Evolutionary conservation across 2,329 filamentous ascomycete genomes (phyloP), one percentile per base, ranked within the genome.

Genomic region (Arachnomyces sp.): DNA sequence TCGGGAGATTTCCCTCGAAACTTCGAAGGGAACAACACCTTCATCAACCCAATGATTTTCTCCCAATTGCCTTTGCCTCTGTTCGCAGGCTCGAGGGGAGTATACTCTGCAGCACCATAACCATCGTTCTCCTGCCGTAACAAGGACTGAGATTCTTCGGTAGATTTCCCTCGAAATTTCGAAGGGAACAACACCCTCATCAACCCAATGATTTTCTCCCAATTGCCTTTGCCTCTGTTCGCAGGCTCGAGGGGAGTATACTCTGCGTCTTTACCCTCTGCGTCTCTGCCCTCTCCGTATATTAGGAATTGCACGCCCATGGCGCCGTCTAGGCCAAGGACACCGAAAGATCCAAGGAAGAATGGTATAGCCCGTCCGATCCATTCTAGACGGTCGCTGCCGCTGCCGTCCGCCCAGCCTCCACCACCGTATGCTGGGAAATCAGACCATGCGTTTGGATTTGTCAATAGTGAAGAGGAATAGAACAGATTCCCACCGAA

Each of bases 401-500:
- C 79, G 7, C 71, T 61, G 2, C 58, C 50, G 7, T 71, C 75
- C 2, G 71, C 77, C 77, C 79, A 81, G 40, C 76, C 76, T 35
- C 74, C 70, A 6, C 68, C 65, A 15, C 77, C 76, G 50, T 78
- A 69, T 0, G 79, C 62, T 0, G 65, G 63, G 39, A 72, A 76
- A 47, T 76, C 66, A 36, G 57, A 58, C 79, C 79, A 82, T 6
- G 73, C 78, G 45, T 73, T 73, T 2, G 79, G 79, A 52, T 82
- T 82, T 2, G 77, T 72, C 28, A 79, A 57, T 3, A 83, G 61
- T 0, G 77, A 80, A 18, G 65, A 59, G 7, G 76, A 79, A 63
- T 83, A 83, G 64, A 81, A 82, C 31, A 81, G 61, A 52, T 83
- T 83, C 2, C 79, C 79, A 51, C 73, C 74, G 55, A 83, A 83